Conservation (phyloP, 306 rosid genomes). For the Glycine latifolia region DNA sequence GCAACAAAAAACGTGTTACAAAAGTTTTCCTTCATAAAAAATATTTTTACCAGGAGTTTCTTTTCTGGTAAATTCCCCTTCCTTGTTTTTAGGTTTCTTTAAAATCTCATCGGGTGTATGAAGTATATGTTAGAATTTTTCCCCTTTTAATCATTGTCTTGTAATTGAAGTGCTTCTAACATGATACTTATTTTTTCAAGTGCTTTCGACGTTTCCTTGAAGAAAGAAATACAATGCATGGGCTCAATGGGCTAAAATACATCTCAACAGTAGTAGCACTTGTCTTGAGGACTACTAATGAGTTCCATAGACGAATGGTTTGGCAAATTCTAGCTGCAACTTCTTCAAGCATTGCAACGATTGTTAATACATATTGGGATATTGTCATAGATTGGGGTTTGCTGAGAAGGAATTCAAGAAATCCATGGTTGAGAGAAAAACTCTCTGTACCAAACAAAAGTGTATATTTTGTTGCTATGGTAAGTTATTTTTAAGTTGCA, state of each 20-base stretch:
- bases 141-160: not conserved
- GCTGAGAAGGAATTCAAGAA: constrained; percentile 42
- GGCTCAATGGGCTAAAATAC: constrained; percentile 46
- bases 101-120: not conserved
- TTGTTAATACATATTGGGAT: constrained; percentile 49
- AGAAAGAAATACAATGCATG: constrained; percentile 38
- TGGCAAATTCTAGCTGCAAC: constrained; percentile 45
- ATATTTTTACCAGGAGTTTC: not conserved
- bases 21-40: not conserved
- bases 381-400: constrained; percentile 48
- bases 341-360: constrained; percentile 41
- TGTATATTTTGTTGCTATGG: constrained; percentile 74
- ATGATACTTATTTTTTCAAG: constrained; percentile 33
- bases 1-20: not conserved
- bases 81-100: not conserved
- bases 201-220: constrained; percentile 43
- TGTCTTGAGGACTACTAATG: constrained; percentile 41
- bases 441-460: constrained; percentile 58
- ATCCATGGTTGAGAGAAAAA: constrained; percentile 71
- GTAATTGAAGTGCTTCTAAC: constrained; percentile 25
- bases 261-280: constrained; percentile 45
- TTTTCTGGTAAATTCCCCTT: too few species aligned
- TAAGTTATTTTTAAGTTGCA: constrained; percentile 33
- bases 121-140: not conserved
- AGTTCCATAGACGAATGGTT: constrained; percentile 15